A percentile compares a stretch with the other conserved stretches of the same genome.
phyloP scores from a whole-genome alignment of 2,329 filamentous ascomycete genomes.

The Elsinoe necatrix region DNA sequence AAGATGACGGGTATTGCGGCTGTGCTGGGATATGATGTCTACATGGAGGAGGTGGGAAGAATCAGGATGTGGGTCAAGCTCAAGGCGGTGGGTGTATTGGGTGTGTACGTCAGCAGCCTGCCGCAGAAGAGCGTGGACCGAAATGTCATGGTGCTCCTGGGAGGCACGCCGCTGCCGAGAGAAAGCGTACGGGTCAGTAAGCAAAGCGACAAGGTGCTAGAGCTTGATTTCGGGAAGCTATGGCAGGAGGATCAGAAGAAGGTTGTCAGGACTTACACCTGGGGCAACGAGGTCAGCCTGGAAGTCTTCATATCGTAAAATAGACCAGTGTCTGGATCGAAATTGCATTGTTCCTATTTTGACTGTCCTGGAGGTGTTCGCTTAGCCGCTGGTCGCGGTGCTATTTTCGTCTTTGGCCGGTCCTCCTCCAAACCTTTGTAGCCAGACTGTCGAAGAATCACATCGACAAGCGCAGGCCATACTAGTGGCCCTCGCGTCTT shows the following conservation, averaged over 20 bases:
- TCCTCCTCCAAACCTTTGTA: neutral
- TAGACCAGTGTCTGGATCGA: neutral
- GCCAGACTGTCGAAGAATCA: neutral
- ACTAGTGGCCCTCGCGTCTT: conserved; percentile 5
- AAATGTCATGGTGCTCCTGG: conserved; percentile 49
- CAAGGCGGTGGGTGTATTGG: conserved; percentile 70
- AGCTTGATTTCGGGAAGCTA: conserved; percentile 66
- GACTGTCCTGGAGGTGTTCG: neutral
- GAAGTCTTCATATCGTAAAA: conserved; percentile 45
- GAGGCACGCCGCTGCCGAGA: conserved; percentile 59
- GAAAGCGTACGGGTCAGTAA: conserved; percentile 46
- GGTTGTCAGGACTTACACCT: conserved; percentile 42
- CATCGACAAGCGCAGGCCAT: conserved; percentile 1
- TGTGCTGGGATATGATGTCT: conserved; percentile 54
- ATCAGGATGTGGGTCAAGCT: conserved; percentile 59
- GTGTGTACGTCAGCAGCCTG: conserved; percentile 70
- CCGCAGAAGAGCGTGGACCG: conserved; percentile 37
- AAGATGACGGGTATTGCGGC: conserved; percentile 89
- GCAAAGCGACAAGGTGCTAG: conserved; percentile 53
- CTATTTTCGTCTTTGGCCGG: neutral
- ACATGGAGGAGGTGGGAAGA: conserved; percentile 50
- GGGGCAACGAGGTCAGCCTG: conserved; percentile 71
- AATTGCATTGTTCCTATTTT: neutral
- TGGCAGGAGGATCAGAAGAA: conserved; percentile 66
- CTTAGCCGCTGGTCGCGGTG: neutral